phyloP scores from a whole-genome alignment of 352 stramenopile genomes.

The Pythium sp. region DNA sequence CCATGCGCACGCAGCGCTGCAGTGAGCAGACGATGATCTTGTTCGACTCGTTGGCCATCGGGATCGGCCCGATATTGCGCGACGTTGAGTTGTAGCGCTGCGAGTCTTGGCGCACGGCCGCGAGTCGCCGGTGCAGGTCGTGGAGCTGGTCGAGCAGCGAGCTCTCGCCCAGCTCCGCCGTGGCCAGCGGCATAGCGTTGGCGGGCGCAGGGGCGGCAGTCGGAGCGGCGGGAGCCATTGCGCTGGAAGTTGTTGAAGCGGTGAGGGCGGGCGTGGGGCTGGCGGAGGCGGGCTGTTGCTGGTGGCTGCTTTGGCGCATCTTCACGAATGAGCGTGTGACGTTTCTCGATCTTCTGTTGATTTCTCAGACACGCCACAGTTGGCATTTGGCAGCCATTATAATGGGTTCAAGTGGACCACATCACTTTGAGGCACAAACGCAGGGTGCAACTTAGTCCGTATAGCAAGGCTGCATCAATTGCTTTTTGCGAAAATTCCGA shows the following conservation, averaged over 20 bases:
- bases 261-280: neutral
- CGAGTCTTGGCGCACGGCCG: constrained; percentile 71
- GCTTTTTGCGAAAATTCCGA: too few relatives aligned
- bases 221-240: neutral
- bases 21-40: constrained; percentile 80
- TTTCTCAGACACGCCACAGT: neutral
- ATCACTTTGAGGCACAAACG: neutral
- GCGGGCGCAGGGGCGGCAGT: neutral
- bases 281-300: neutral
- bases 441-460: neutral
- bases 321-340: constrained; percentile 4
- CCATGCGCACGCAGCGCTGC: constrained; percentile 71
- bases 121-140: constrained; percentile 65
- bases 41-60: constrained; percentile 74
- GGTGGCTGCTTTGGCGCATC: constrained; percentile 1
- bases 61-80: constrained; percentile 61
- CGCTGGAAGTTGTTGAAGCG: neutral
- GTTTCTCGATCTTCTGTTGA: constrained; percentile 4
- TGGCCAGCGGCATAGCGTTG: constrained; percentile 12
- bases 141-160: constrained; percentile 76
- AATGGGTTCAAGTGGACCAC: neutral
- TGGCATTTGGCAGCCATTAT: neutral
- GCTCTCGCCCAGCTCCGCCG: constrained; percentile 60
- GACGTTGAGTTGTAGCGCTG: constrained; percentile 63
- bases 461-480: neutral